Conservation (phyloP, 1,284 basidiomycete genomes). For the Takashimella koratensis region DNA sequence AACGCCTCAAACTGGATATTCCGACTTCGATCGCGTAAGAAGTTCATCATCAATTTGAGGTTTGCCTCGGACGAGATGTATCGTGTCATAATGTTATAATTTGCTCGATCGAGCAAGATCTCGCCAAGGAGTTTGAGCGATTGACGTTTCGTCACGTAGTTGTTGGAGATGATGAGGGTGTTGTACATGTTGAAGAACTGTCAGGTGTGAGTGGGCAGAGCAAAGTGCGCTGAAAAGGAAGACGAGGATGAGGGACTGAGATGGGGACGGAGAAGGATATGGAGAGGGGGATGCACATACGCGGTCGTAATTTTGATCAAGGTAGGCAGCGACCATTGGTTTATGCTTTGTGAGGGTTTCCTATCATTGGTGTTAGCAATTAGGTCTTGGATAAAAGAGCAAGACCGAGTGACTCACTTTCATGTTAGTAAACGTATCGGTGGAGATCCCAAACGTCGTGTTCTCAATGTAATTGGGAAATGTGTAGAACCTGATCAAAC, state of each 20-base stretch:
- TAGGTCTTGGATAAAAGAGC: neutral
- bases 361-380: conserved; percentile 30
- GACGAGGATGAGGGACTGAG: neutral
- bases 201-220: neutral
- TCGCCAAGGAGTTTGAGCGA: conserved; percentile 97
- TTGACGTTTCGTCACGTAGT: conserved; percentile 99
- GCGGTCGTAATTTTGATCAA: conserved; percentile 93
- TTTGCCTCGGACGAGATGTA: conserved; percentile 89
- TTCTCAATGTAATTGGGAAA: conserved; percentile 97
- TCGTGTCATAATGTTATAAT: conserved; percentile 98
- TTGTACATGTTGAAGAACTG: conserved; percentile 96
- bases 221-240: neutral
- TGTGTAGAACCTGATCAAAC: conserved; percentile 74
- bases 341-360: conserved; percentile 95
- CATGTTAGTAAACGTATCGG: conserved; percentile 94
- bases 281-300: conserved; percentile 59
- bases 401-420: conserved; percentile 54
- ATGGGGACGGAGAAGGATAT: too few species aligned
- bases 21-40: conserved; percentile 92
- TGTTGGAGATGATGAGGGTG: conserved; percentile 82
- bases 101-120: conserved; percentile 93
- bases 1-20: conserved; percentile 99
- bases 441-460: conserved; percentile 96
- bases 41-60: conserved; percentile 99
- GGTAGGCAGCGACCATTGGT: conserved; percentile 90